Base-by-base conservation (phyloP, 495 filamentous ascomycete species). In the Penicillium atrosanguineum region DNA sequence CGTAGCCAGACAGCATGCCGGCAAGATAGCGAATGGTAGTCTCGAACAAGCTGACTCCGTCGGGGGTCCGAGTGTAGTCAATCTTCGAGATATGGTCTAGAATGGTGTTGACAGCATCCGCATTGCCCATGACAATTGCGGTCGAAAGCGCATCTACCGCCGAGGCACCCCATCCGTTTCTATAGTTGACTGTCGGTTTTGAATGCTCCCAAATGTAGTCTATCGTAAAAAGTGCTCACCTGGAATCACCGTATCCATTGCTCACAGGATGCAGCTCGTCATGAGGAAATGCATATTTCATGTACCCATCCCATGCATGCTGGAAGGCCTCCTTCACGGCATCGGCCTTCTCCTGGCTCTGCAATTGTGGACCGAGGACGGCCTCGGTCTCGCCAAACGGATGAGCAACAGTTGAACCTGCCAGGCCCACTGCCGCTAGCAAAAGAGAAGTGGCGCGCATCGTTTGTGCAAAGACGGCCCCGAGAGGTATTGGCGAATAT, bases 21-120 rank as follows among this genome's bases (percentile, higher is more conserved):
- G 77, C 90, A 4, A 95, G 72, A 58, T 95, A 96, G 4, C 90
- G 86, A 61, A 96, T 96, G 3, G 89, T 95, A 3, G 90, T 96
- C 70, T 96, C 90, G 53, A 96, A 96, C 26, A 96, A 71, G 50
- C 86, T 91, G 55, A 95, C 83, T 29, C 52, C 31, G 14, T 71
- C 72, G 1, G 62, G 50, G 4, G 87, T 87, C 16, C 69, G 73
- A 46, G 78, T 78, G 56, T 89, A 96, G 69, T 96, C 74, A 56
- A 95, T 82, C 0, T 65, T 76, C 0, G 79, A 72, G 40, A 96
- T 79, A 64, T 83, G 86, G 19, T 87, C 74, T 4, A 95, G 61
- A 42, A 94, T 90, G 28, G 82, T 71, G 18, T 81, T 72, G 31
- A 94, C 83, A 31, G 87, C 82, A 36, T 86, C 77, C 16, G 74